Conservation (phyloP, 345 rosid genomes). For the Pistacia atlantica region DNA sequence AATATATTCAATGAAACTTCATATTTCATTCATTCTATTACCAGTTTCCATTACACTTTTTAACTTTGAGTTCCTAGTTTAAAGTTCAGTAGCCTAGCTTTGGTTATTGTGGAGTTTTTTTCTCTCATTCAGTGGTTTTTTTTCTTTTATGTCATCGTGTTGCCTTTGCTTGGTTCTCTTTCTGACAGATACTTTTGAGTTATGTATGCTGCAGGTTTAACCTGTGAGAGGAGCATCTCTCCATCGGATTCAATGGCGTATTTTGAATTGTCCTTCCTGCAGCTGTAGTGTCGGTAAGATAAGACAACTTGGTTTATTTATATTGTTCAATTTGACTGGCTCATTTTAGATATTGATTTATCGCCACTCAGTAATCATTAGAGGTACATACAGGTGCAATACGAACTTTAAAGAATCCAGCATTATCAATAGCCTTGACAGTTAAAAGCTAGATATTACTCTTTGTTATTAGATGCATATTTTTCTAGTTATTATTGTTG, state of each 20-base stretch:
- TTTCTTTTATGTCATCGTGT: neutral
- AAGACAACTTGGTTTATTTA: neutral
- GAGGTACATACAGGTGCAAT: neutral
- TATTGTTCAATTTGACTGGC: neutral
- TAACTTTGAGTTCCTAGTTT: conserved; percentile 2
- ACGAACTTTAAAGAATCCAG: neutral
- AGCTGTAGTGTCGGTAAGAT: conserved; percentile 14
- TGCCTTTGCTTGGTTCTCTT: conserved; percentile 14
- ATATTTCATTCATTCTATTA: conserved; percentile 20
- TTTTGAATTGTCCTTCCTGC: neutral
- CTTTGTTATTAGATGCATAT: neutral
- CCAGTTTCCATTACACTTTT: conserved; percentile 9
- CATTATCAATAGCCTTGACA: too few species aligned
- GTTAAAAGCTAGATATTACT: neutral
- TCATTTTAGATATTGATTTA: neutral
- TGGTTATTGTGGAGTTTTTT: conserved; percentile 1
- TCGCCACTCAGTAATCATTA: neutral
- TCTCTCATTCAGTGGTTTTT: neutral
- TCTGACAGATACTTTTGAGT: conserved; percentile 26
- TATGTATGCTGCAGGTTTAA: conserved; percentile 42
- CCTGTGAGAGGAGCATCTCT: conserved; percentile 1
- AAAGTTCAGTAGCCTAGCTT: neutral
- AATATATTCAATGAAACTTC: conserved; percentile 28
- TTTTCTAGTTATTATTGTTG: neutral
- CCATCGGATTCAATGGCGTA: conserved; percentile 1